Evolutionary conservation across 2,329 filamentous ascomycete species (phyloP), one percentile per base, ranked within the genome.

Genomic region (Neonectria hederae): DNA sequence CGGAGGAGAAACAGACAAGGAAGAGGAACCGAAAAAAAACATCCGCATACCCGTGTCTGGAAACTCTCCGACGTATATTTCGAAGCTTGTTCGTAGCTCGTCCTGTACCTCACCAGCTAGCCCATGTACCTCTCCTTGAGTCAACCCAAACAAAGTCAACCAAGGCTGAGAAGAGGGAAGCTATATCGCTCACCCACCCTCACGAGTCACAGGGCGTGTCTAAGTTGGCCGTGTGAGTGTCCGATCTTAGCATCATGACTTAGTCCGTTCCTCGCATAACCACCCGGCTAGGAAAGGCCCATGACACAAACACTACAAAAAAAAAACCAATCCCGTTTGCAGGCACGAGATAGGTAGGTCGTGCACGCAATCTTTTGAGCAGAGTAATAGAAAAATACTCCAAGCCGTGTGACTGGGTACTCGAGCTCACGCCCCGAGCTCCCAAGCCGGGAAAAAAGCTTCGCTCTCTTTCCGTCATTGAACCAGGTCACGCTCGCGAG

Each of bases 261-360:
- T 32, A 52, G 42, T 42, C 28, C 24, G 46, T 19, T 42, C n/a
- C 28, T 32, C 24, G 21, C 54, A 30, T 54, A 32, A 54, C 43
- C 8, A 4, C 28, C 48, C 54, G 60, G 60, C 60, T 58, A 63
- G 32, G 38, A n/a, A 32, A 58, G 54, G 60, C 28, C 40, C 22
- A 49, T 32, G 45, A 35, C 28, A 19, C 22, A 28, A 5, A 40
- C 32, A 42, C 17, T 30, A 32, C 24, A 19, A 22, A 10, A 30
- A 14, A 10, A 35, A 35, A 35, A 14, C 28, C 30, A 26, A 26
- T 1, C 24, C 45, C 10, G n/a, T 45, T 52, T 28, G 45, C 52
- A 56, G 59, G 46, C 59, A 62, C 60, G 54, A 40, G n/a, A n/a
- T n/a, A n/a, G n/a, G n/a, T n/a, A n/a, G 54, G 22, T 49, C 48